Conservation (phyloP, 208 protist genomes). For the Leishmania gerbilli region DNA sequence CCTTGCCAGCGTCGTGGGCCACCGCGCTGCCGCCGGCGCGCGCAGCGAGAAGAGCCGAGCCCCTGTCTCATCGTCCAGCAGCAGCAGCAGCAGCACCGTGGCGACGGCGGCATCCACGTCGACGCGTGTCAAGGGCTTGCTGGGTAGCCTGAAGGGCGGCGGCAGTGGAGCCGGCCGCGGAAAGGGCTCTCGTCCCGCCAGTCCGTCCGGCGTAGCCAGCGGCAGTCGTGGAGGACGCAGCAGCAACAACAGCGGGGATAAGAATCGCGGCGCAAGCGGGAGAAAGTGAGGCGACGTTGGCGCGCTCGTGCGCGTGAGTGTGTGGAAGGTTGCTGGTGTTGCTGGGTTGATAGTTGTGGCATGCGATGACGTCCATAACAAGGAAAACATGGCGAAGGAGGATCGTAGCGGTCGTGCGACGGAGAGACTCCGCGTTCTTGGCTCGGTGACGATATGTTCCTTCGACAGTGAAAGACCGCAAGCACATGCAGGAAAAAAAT, state of each 20-base stretch:
- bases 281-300: neutral
- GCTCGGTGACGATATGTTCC: neutral
- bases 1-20: slow-evolving; percentile 27
- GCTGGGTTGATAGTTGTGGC: neutral
- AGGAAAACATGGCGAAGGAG: neutral
- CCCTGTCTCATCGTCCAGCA: neutral
- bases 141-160: slow-evolving; percentile 26
- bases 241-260: slow-evolving; percentile 3
- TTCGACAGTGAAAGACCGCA: neutral
- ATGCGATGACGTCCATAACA: neutral
- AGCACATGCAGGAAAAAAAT: neutral
- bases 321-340: neutral
- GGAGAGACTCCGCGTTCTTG: neutral
- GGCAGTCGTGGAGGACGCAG: slow-evolving; percentile 4
- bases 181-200: slow-evolving; percentile 24
- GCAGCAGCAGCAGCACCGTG: neutral
- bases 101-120: slow-evolving; percentile 1
- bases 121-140: slow-evolving; percentile 28
- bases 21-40: slow-evolving; percentile 8
- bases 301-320: neutral
- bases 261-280: slow-evolving; percentile 1
- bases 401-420: neutral
- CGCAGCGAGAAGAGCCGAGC: neutral
- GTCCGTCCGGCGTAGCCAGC: slow-evolving; percentile 17
- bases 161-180: slow-evolving; percentile 12